Conservation (phyloP, 2,329 filamentous ascomycete species). For the Gnomoniopsis smithogilvyi region DNA sequence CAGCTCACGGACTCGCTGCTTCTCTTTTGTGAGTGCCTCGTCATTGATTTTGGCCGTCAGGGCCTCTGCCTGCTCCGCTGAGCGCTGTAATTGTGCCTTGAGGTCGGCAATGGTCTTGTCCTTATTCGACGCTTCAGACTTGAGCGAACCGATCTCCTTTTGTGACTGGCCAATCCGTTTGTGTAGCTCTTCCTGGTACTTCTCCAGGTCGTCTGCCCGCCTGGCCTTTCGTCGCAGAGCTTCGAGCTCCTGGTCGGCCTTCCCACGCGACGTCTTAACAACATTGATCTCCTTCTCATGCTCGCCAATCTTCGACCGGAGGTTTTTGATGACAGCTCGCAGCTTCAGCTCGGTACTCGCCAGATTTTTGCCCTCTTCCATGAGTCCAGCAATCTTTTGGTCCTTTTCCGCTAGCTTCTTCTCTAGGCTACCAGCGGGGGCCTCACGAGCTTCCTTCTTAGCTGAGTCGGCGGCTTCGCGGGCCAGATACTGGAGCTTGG, state of each 20-base stretch:
- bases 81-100: slow-evolving; percentile 65
- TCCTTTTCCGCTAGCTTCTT: slow-evolving; percentile 87
- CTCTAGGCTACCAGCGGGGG: slow-evolving; percentile 63
- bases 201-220: slow-evolving; percentile 54
- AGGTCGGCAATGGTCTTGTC: slow-evolving; percentile 65
- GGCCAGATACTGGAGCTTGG: slow-evolving; percentile 85
- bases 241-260: slow-evolving; percentile 49
- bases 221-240: slow-evolving; percentile 44
- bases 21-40: slow-evolving; percentile 65
- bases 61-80: slow-evolving; percentile 62
- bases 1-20: slow-evolving; percentile 47
- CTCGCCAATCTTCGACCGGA: slow-evolving; percentile 64
- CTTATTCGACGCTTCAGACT: slow-evolving; percentile 59
- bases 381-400: slow-evolving; percentile 80
- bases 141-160: slow-evolving; percentile 50
- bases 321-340: slow-evolving; percentile 76
- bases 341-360: slow-evolving; percentile 85
- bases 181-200: slow-evolving; percentile 46
- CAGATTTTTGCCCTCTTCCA: slow-evolving; percentile 89
- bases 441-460: slow-evolving; percentile 61
- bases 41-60: slow-evolving; percentile 64
- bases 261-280: slow-evolving; percentile 57
- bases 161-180: slow-evolving; percentile 56
- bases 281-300: slow-evolving; percentile 63
- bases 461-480: slow-evolving; percentile 76